Percentiles rank a stretch among this genome's conserved stretches.
These are phyloP conservation scores for Arthrobotrys iridis DNA, from an alignment of 2,329 filamentous ascomycete species.

Conservation along the genomic window DNA sequence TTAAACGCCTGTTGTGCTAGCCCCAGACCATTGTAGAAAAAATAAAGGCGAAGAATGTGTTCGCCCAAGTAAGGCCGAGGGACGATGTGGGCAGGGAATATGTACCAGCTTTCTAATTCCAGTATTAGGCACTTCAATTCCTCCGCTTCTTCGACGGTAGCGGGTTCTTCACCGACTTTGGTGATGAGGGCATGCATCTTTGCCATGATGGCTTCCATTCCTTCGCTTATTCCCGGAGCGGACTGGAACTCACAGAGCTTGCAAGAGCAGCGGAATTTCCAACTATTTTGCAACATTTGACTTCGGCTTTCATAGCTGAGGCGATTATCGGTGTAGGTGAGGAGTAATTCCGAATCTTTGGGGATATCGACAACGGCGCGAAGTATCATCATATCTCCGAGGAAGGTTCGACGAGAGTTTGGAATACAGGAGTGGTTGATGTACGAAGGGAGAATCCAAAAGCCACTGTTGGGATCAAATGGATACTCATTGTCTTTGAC, in stretches of 20 bases:
- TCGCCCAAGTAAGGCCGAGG: slow-evolving; percentile 14
- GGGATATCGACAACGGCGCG: slow-evolving; percentile 31
- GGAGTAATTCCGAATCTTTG: slow-evolving; percentile 26
- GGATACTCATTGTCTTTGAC: slow-evolving; percentile 11
- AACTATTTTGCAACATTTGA: slow-evolving; percentile 3
- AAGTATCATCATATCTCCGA: slow-evolving; percentile 48
- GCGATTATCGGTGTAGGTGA: slow-evolving; percentile 24
- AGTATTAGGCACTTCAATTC: neutral
- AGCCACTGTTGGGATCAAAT: slow-evolving; percentile 34
- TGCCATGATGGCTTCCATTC: neutral
- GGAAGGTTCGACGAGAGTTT: slow-evolving; percentile 18
- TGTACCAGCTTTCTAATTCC: slow-evolving; percentile 7
- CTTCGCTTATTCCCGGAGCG: neutral
- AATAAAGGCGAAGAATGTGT: slow-evolving; percentile 1
- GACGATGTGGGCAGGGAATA: neutral
- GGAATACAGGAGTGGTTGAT: slow-evolving; percentile 46
- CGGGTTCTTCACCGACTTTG: neutral
- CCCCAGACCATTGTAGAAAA: neutral
- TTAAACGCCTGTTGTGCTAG: neutral
- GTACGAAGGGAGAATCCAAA: slow-evolving; percentile 47
- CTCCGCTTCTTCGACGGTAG: neutral
- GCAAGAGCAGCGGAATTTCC: slow-evolving; percentile 33
- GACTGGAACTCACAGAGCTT: slow-evolving; percentile 20
- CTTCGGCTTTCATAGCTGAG: neutral
- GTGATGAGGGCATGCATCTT: slow-evolving; percentile 4